Conservation (phyloP, 345 rosid genomes). For the Citrus hindsii region DNA sequence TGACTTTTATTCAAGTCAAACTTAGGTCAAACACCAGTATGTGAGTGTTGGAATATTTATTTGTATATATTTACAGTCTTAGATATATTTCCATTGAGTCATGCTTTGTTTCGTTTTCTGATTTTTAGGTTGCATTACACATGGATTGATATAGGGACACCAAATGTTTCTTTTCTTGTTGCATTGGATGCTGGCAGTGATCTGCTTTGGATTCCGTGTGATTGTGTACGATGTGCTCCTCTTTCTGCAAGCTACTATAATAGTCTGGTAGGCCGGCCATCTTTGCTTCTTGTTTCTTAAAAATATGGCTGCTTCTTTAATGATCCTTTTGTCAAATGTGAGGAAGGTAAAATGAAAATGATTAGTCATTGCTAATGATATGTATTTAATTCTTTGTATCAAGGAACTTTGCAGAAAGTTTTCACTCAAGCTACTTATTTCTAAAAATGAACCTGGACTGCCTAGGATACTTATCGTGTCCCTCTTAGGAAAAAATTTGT, state of each 20-base stretch:
- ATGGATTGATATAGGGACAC: constrained; percentile 85
- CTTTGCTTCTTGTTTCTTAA: background rate
- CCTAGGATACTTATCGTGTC: background rate
- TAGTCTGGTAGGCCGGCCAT: constrained; percentile 51
- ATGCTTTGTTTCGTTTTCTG: background rate
- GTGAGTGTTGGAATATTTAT: background rate
- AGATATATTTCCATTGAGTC: background rate
- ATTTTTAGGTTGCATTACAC: constrained; percentile 66
- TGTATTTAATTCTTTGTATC: background rate
- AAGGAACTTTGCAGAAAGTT: background rate
- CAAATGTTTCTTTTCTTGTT: constrained; percentile 73
- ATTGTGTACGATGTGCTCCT: constrained; percentile 79
- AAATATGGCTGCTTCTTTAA: background rate
- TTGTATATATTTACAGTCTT: background rate
- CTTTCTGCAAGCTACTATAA: constrained; percentile 56
- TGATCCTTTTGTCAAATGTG: background rate
- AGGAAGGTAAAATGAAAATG: background rate
- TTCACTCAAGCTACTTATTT: background rate
- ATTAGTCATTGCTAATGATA: background rate
- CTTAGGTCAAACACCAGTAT: background rate
- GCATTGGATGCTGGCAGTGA: constrained; percentile 86
- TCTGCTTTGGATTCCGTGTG: constrained; percentile 87
- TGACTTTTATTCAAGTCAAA: background rate
- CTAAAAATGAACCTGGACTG: background rate
- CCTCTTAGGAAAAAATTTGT: background rate